Percentiles rank a stretch among this genome's conserved stretches.
phyloP scores from a whole-genome alignment of 306 rosid species.

The Lathyrus aphaca region DNA sequence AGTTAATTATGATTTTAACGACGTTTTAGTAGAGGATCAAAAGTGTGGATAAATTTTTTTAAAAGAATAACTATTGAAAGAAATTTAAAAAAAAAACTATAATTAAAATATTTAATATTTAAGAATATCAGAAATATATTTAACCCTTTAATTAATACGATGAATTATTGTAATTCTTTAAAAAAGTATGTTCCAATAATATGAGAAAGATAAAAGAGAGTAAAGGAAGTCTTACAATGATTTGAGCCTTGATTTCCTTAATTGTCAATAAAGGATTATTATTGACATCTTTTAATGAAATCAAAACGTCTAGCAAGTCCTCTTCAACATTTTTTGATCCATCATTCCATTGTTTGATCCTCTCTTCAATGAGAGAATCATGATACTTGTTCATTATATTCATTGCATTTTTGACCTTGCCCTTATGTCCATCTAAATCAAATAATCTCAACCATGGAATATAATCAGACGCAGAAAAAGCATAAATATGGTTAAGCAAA shows the following conservation, averaged over 20 bases:
- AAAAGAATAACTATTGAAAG: no score
- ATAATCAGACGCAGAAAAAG: background rate
- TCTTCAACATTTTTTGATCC: constrained; percentile 39
- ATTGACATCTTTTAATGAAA: constrained; percentile 34
- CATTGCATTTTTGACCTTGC: constrained; percentile 31
- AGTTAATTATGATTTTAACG: no score
- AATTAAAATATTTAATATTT: no score
- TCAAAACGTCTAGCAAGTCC: constrained; percentile 53
- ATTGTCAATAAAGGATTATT: constrained; percentile 27
- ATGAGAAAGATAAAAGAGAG: background rate
- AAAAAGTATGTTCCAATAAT: no score
- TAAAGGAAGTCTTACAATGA: background rate
- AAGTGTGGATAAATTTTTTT: no score
- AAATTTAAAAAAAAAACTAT: no score
- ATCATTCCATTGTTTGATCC: constrained; percentile 42
- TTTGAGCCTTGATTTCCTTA: constrained; percentile 54
- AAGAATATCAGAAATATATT: no score
- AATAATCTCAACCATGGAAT: constrained; percentile 29
- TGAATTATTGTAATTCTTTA: no score
- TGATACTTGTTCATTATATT: constrained; percentile 29
- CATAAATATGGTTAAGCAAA: background rate
- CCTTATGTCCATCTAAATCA: constrained; percentile 46
- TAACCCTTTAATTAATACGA: no score
- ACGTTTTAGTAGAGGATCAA: no score
- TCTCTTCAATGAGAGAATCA: constrained; percentile 41